Conservation (phyloP, 257 asterid species). For the Buddleja alternifolia region DNA sequence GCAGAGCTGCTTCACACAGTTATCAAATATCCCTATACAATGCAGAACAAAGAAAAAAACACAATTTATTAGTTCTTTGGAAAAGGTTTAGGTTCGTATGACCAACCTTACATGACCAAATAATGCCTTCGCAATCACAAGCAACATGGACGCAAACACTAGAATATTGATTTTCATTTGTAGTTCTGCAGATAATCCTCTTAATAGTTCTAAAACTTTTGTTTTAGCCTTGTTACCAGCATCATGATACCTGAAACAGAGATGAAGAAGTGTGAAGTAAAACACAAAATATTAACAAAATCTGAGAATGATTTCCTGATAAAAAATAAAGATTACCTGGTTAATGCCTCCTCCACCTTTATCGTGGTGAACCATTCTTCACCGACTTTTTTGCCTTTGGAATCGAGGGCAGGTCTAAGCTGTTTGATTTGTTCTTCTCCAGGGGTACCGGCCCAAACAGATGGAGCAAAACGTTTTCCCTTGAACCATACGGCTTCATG, state of each 20-base stretch:
- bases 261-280: background rate
- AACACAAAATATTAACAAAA: constrained; percentile 16
- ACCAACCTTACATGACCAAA: constrained; percentile 88
- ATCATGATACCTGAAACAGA: constrained; percentile 72
- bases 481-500: constrained; percentile 95
- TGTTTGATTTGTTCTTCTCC: constrained; percentile 91
- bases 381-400: constrained; percentile 92
- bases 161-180: constrained; percentile 82
- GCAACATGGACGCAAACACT: constrained; percentile 88
- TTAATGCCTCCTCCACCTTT: constrained; percentile 81
- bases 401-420: constrained; percentile 85
- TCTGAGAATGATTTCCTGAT: background rate
- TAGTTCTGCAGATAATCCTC: constrained; percentile 81
- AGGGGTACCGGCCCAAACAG: constrained; percentile 72
- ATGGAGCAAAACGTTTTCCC: constrained; percentile 84
- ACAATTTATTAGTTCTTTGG: constrained; percentile 1
- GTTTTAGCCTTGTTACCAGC: constrained; percentile 73
- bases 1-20: no score
- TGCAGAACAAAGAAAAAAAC: constrained; percentile 9
- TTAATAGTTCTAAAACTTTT: constrained; percentile 76
- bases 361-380: constrained; percentile 95
- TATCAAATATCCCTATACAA: background rate
- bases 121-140: constrained; percentile 88
- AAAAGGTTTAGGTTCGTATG: constrained; percentile 21
- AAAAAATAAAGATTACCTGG: constrained; percentile 50